Evolutionary conservation across 371 early-diverging fungal genomes (phyloP).

Genomic region (Catenaria anguillulae): DNA sequence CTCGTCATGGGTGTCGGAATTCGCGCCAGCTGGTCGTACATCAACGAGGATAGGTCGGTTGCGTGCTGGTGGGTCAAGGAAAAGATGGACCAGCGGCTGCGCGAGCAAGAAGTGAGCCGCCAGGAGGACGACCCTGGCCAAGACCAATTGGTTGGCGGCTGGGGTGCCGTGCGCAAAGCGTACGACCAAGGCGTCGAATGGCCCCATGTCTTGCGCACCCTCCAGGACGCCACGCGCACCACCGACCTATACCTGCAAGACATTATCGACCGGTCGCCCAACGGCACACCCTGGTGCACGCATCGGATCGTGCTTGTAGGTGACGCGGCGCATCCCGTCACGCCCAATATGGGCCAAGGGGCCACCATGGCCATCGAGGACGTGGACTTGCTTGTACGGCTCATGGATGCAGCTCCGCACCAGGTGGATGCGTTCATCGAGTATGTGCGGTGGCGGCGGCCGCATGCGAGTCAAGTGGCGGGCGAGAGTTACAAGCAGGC

Average conservation of each 20-base stretch:
- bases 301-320: not conserved
- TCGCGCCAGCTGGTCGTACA: not conserved
- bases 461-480: no score
- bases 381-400: not conserved
- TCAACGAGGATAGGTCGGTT: not conserved
- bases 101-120: not conserved
- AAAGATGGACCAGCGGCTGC: not conserved
- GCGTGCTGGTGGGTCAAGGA: constrained; percentile 4
- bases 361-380: constrained; percentile 10
- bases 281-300: constrained; percentile 1
- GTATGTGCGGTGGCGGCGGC: no score
- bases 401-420: not conserved
- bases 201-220: not conserved
- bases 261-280: not conserved
- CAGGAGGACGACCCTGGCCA: no score
- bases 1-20: not conserved
- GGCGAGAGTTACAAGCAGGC: no score
- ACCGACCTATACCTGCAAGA: not conserved
- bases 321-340: constrained; percentile 9
- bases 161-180: not conserved
- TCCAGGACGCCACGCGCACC: not conserved
- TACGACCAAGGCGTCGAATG: not conserved
- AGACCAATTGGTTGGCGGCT: no score
- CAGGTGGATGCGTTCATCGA: no score
- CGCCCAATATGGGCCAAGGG: constrained; percentile 9